Conservation (phyloP, 2,329 filamentous ascomycete species). For the Mycosphaerella arachidis region DNA sequence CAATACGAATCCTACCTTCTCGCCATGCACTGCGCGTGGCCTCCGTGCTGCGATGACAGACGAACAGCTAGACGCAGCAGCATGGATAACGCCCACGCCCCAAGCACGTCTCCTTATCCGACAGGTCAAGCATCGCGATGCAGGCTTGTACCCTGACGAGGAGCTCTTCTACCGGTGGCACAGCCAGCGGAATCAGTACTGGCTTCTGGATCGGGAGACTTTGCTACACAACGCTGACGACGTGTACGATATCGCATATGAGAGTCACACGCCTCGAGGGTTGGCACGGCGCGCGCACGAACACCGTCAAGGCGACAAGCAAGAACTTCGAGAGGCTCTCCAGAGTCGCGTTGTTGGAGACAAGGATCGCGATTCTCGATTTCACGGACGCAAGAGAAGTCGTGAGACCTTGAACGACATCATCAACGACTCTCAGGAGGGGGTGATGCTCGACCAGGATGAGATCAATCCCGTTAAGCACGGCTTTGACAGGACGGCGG, state of each 20-base stretch:
- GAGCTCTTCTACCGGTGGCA: neutral
- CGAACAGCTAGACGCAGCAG: neutral
- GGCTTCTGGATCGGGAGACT: neutral
- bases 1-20: neutral
- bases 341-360: no score
- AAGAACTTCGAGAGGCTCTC: no score
- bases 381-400: neutral
- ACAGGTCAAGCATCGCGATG: neutral
- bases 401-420: neutral
- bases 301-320: no score
- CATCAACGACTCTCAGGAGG: neutral
- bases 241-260: neutral
- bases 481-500: neutral
- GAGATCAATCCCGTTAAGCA: neutral
- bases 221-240: neutral
- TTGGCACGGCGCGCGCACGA: no score
- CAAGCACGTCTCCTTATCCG: neutral
- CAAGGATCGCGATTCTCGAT: neutral
- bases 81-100: neutral
- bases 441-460: neutral
- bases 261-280: neutral
- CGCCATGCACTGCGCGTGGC: neutral
- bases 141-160: neutral
- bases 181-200: neutral
- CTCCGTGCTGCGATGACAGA: neutral